Conservation (phyloP, 768 basidiomycete genomes). For the Leccinum subgranulosum region DNA sequence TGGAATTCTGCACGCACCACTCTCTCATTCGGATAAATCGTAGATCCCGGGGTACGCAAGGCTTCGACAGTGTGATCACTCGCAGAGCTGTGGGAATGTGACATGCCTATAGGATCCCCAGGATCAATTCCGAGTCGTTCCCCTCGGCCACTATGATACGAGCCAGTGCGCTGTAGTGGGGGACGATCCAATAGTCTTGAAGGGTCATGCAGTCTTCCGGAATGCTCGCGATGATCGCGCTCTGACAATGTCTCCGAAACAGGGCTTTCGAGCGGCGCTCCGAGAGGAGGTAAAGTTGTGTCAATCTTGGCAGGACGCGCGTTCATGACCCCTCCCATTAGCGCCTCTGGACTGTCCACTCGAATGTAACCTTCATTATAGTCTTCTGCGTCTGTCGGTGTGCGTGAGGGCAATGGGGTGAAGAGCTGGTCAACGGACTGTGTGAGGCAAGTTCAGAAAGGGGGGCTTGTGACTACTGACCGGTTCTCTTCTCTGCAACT, state of each 20-base stretch:
- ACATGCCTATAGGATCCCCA: slow-evolving; percentile 24
- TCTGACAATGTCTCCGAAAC: slow-evolving; percentile 23
- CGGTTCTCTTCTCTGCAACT: slow-evolving; percentile 30
- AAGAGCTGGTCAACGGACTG: slow-evolving; percentile 22
- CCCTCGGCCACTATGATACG: slow-evolving; percentile 21
- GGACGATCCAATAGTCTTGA: slow-evolving; percentile 25
- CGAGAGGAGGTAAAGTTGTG: slow-evolving; percentile 22
- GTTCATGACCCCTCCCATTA: slow-evolving; percentile 33
- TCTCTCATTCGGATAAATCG: slow-evolving; percentile 23
- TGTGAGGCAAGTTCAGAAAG: slow-evolving; percentile 9
- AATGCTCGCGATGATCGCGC: slow-evolving; percentile 20
- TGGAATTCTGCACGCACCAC: slow-evolving; percentile 17
- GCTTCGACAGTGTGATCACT: slow-evolving; percentile 34
- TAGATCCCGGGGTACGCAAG: slow-evolving; percentile 16
- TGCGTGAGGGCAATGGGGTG: slow-evolving; percentile 32
- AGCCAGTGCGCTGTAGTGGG: slow-evolving; percentile 15
- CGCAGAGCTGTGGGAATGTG: slow-evolving; percentile 14
- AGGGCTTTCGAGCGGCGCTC: slow-evolving; percentile 12
- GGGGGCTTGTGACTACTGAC: slow-evolving; percentile 16
- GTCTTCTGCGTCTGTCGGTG: slow-evolving; percentile 32
- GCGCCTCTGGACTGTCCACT: slow-evolving; percentile 30
- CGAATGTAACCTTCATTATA: slow-evolving; percentile 31
- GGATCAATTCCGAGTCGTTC: slow-evolving; percentile 9
- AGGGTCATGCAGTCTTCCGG: slow-evolving; percentile 15
- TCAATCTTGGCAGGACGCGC: slow-evolving; percentile 28